Base-by-base conservation (phyloP, 179 eudicot species). In the Beta lomatogona region DNA sequence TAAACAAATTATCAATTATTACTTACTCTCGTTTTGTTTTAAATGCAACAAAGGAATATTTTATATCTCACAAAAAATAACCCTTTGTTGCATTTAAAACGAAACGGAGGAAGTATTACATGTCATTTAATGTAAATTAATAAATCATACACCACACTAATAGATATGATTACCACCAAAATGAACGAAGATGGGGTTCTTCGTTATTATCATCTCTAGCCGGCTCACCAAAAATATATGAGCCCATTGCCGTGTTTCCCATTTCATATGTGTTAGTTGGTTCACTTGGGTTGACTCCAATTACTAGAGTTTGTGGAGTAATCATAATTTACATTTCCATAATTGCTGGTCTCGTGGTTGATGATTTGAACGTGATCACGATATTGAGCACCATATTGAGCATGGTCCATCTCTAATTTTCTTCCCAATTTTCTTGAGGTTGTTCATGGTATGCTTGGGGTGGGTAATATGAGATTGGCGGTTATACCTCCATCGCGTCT, bases 301-400 rank as follows among this genome's bases (percentile, higher is more conserved):
- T 48, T 36, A 36, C 41, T 36, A 2, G 1, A 77, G 11, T 45
- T 45, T 7, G 71, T n/a, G 36, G 52, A 46, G 14, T 31, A 15
- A 54, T 78, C 6, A 36, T 66, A 68, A 21, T 78, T 74, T 2
- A 28, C 58, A 15, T 9, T n/a, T 1, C 75, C 81, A 9, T 78
- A 68, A 15, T 31, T 78, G 1, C 53, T 77, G 45, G 22, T 77
- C 7, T 72, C 80, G 52, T 77, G 53, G 31, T 77, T 65, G 58
- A 50, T 31, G 28, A 78, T 78, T 52, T 78, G 60, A 7, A 66
- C 3, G 13, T 69, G 48, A 69, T 69, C 25, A 1, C 54, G 13
- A 15, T 44, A 69, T 41, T 69, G 52, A 44, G 61, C 6, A 14
- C 60, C 19, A 2, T 8, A 57, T 57, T 16, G 18, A 0, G 16